Conservation (phyloP, 1,139 yeast genomes). For the Taiozyma onychis region DNA sequence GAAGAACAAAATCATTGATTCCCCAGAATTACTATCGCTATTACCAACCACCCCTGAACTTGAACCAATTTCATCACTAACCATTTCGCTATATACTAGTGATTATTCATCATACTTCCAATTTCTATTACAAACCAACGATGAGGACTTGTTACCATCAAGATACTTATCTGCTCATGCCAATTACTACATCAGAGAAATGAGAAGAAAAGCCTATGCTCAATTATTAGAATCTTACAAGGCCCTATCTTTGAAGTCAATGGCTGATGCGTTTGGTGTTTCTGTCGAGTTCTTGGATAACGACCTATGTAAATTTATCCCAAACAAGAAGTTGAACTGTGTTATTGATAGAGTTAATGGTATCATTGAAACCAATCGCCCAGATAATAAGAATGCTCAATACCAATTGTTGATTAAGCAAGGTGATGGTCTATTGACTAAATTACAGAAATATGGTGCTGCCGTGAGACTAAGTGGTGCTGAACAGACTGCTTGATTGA, state of each 20-base stretch:
- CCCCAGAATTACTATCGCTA: constrained; percentile 87
- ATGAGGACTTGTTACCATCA: constrained; percentile 63
- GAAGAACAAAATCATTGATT: constrained; percentile 80
- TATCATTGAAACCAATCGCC: constrained; percentile 90
- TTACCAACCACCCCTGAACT: constrained; percentile 66
- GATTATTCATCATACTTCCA: constrained; percentile 82
- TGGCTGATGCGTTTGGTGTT: constrained; percentile 93
- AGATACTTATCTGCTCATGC: constrained; percentile 79
- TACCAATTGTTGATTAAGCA: constrained; percentile 84
- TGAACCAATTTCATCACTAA: constrained; percentile 77
- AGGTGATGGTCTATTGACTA: constrained; percentile 89
- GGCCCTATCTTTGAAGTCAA: constrained; percentile 79
- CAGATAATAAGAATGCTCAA: constrained; percentile 93
- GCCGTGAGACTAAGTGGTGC: constrained; percentile 95
- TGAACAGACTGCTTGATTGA: constrained; percentile 44
- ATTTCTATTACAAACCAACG: constrained; percentile 73
- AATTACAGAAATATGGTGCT: constrained; percentile 94
- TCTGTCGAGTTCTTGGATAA: constrained; percentile 73
- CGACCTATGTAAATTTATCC: constrained; percentile 86
- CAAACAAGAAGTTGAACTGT: constrained; percentile 90
- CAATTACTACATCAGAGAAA: constrained; percentile 79
- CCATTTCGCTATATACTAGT: constrained; percentile 84
- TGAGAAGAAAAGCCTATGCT: constrained; percentile 93
- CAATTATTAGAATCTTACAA: constrained; percentile 93
- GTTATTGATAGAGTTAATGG: constrained; percentile 95